Percentiles rank a stretch among this genome's conserved stretches.
Evolutionary conservation across 1,139 yeast species (phyloP).

Genomic region (Zygoascus sp.): DNA sequence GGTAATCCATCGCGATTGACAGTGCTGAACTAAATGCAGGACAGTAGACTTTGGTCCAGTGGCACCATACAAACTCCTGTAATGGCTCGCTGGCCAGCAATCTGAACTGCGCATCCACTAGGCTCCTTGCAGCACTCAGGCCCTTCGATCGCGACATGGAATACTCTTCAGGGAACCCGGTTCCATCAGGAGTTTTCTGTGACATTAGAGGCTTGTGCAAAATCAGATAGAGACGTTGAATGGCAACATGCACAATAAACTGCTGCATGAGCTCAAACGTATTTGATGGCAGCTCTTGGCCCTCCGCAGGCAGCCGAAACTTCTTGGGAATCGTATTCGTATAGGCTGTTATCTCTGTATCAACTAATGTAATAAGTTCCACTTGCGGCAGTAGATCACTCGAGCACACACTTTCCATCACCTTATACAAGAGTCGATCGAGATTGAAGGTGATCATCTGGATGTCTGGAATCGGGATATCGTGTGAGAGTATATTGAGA

Average conservation of each 20-base stretch:
- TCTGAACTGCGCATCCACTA: slow-evolving; percentile 10
- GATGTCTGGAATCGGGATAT: not conserved
- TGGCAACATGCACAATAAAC: slow-evolving; percentile 11
- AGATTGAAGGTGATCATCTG: slow-evolving; percentile 8
- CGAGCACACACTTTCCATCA: slow-evolving; percentile 6
- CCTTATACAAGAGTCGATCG: slow-evolving; percentile 8
- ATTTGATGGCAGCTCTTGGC: not conserved
- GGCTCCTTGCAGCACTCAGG: slow-evolving; percentile 5
- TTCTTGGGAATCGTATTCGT: slow-evolving; percentile 10
- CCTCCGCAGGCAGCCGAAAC: not conserved
- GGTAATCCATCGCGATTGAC: slow-evolving; percentile 9
- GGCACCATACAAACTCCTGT: slow-evolving; percentile 15
- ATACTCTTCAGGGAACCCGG: slow-evolving; percentile 9
- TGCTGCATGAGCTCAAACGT: slow-evolving; percentile 11
- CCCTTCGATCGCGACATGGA: slow-evolving; percentile 12
- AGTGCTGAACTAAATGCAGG: slow-evolving; percentile 15
- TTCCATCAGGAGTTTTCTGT: slow-evolving; percentile 4
- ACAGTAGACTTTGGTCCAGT: slow-evolving; percentile 13
- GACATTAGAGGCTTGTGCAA: slow-evolving; percentile 12
- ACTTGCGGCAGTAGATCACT: not conserved
- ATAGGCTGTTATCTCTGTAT: slow-evolving; percentile 7
- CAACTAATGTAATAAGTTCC: slow-evolving; percentile 4
- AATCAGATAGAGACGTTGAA: slow-evolving; percentile 11
- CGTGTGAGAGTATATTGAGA: slow-evolving; percentile 4
- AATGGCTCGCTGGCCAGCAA: slow-evolving; percentile 9